Evolutionary conservation across 2,329 filamentous ascomycete genomes (phyloP), one percentile per base, ranked within the genome.

Genomic region (Curvularia hawaiiensis): DNA sequence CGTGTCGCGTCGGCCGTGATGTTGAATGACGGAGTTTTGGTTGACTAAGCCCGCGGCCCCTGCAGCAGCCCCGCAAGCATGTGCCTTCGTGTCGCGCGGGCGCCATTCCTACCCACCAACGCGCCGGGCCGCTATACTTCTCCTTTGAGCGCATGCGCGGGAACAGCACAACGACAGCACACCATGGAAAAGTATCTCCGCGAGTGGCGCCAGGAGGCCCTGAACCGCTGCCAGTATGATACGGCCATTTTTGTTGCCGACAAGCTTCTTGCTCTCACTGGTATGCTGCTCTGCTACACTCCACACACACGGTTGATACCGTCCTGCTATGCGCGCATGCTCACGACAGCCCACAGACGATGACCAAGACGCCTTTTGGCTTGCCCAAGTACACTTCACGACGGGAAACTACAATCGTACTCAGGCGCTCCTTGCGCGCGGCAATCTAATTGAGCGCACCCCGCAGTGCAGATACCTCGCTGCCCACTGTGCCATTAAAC

Each of bases 321-420:
- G 9, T 22, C 43, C 20, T 9, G 10, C 7, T 31, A 31, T 43
- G 40, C 40, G 43, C 47, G 22, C 43, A 64, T 20, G 59, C 50
- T 65, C 30, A 70, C 58, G 39, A 31, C 18, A 30, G 14, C 26
- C 7, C 31, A 9, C 64, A 97, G 95, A 93, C 72, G 90, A 94
- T 75, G 92, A 97, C 71, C 89, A 91, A 64, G 95, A 99, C 76
- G 94, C 93, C 40, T 97, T 97, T 74, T 97, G 92, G 90, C 88
- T 99, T 43, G 95, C 95, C n/a, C 94, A 98, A 78, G 92, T 97
- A 38, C 94, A 99, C 78, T 99, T 98, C 79, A 90, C 89, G 50
- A 95, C 92, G 48, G 93, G 92, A 68, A 97, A 98, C 80, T 97
- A 96, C 77, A 95, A 90, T 9, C 90, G 95, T 69, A 93, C 95